Evolutionary conservation across 371 early-diverging fungal genomes (phyloP), one percentile per base, ranked within the genome.

Genomic region (Rhizopus delemar): DNA sequence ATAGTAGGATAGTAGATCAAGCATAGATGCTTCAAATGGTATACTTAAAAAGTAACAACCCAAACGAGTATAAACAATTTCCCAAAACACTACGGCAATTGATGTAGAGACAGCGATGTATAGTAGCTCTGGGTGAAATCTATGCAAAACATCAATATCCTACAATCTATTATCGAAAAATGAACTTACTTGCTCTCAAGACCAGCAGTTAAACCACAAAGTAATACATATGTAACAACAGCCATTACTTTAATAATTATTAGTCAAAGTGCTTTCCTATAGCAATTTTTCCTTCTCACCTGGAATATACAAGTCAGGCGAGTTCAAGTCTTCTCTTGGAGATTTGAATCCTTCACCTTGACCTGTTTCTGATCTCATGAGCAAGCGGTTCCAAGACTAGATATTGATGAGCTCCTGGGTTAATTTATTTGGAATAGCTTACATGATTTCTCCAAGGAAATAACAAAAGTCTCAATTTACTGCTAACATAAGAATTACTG

Each of bases 261-360:
- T 28, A 29, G 8, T 5, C 7, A 41, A 41, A 8, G 5, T 13
- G 13, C 7, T 51, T 32, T 45, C n/a, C 43, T 36, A 7, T 41
- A 12, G 43, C 29, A 33, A 5, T 41, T 12, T 38, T 41, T 9
- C 11, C 29, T n/a, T 31, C 3, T 39, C 77, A 86, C 86, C 75
- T 35, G 99, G 99, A 46, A 99, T 96, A 76, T 99, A 99, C 62
- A 99, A 78, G 74, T 99, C 99, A 6, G 99, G 98, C 0, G 97
- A 90, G 66, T 95, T 95, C 41, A 93, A 73, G 69, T 98, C 95
- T 57, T 93, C 93, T 53, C 95, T 80, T 8, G 96, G 94, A 43
- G 94, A 84, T 62, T 86, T 82, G 67, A 84, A 96, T 12, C 94
- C 96, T 46, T 90, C 89, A 73, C 89, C 82, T 68, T 93, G 90